Conservation (phyloP, 345 rosid genomes). For the Trapa bicornis region DNA sequence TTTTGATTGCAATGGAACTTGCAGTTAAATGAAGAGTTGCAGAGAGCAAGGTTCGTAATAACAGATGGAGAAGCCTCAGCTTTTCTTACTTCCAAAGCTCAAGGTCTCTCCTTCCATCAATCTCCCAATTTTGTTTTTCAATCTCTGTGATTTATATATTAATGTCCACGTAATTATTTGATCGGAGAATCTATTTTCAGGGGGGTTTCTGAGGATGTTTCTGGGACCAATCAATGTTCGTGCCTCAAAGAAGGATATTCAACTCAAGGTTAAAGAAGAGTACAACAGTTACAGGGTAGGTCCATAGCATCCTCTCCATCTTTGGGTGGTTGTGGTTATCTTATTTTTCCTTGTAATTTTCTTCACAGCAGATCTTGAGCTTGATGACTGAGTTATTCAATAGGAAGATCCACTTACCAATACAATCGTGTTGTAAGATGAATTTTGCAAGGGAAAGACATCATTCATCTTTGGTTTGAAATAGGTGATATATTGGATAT, state of each 20-base stretch:
- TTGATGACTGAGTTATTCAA: no score
- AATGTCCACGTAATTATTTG: not conserved
- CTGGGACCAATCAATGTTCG: constrained; percentile 92
- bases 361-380: no score
- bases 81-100: constrained; percentile 61
- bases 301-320: not conserved
- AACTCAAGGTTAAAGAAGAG: constrained; percentile 90
- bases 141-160: not conserved
- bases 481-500: no score
- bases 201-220: constrained; percentile 59
- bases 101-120: constrained; percentile 26
- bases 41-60: constrained; percentile 54
- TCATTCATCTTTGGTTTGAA: no score
- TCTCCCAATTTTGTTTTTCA: not conserved
- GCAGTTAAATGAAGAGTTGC: constrained; percentile 76
- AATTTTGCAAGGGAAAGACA: no score
- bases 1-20: not conserved
- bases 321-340: not conserved
- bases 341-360: not conserved
- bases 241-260: constrained; percentile 73
- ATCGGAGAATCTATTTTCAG: constrained; percentile 18
- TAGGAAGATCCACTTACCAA: no score
- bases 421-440: no score
- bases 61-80: constrained; percentile 75
- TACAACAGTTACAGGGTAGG: constrained; percentile 82